These are phyloP conservation scores for Suillus variegatus DNA, from an alignment of 768 basidiomycete genomes.

Conservation along the genomic window DNA sequence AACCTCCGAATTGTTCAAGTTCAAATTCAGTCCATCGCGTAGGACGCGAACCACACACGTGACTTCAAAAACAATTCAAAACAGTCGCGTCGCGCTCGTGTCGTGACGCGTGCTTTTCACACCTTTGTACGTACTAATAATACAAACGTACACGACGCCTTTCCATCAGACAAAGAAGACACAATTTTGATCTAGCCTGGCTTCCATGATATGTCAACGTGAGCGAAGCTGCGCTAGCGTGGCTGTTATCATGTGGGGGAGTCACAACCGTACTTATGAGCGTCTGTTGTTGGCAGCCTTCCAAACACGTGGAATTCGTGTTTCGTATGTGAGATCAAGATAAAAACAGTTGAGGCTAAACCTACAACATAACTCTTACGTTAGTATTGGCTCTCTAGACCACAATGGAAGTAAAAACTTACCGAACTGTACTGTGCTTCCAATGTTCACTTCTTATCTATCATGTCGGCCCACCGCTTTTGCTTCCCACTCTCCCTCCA, in stretches of 20 bases:
- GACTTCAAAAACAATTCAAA: conserved; percentile 35
- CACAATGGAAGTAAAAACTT: not conserved
- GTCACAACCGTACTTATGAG: not conserved
- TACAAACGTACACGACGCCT: not conserved
- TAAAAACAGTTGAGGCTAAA: not conserved
- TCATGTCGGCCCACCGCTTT: conserved; percentile 36
- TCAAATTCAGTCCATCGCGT: conserved; percentile 32
- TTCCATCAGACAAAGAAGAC: conserved; percentile 11
- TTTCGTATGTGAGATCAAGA: not conserved
- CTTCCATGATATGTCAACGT: not conserved
- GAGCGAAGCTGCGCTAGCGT: not conserved
- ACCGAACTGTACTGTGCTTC: not conserved
- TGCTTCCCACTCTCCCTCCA: conserved; percentile 46
- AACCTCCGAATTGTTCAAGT: conserved; percentile 16
- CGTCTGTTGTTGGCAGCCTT: not conserved
- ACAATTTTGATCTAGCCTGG: not conserved
- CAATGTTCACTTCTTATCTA: not conserved
- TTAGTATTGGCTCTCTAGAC: not conserved
- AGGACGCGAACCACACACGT: conserved; percentile 42
- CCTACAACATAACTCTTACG: not conserved
- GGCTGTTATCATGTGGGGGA: not conserved
- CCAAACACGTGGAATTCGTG: not conserved
- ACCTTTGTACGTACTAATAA: conserved; percentile 4
- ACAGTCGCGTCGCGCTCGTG: conserved; percentile 36
- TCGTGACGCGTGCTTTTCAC: conserved; percentile 10